Base-by-base conservation (phyloP, 129 eudicot genomes). In the Pulicaria dysenterica region DNA sequence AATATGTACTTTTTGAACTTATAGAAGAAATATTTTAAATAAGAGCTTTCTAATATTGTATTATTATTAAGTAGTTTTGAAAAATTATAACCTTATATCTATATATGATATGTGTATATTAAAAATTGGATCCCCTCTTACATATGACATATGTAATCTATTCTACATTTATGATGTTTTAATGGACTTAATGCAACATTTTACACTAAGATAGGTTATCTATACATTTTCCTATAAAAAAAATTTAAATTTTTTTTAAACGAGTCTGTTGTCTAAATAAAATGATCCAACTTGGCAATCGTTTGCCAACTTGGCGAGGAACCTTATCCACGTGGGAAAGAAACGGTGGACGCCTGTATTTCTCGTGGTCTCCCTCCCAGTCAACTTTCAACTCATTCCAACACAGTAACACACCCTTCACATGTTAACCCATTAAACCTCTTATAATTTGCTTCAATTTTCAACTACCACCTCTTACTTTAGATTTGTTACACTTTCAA, bases 321-420 rank as follows among this genome's bases (percentile, higher is more conserved):
- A 24, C 31, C 47, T 43, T 43, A 9, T 7, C 47, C 47, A 43
- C 47, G 47, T 43, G 47, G 7, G 61, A 19, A 6, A 13, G 48
- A 63, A 49, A 49, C 40, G 62, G 78, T 74, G 45, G 75, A 38
- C 11, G 69, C 70, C 44, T 69, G 71, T 38, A 47, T 48, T 42
- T 77, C 1, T 43, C 61, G 12, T 59, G 55, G 76, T 77, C 76
- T 69, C 12, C 37, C 40, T 17, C 36, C 66, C 73, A 67, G 80
- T 67, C 75, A 47, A 37, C 61, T 58, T 41, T 69, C 70, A 58
- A 69, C 70, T 68, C 81, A 58, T 77, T 70, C 76, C 76, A 69
- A 69, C 81, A 69, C 81, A 68, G 71, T 71, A 69, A 69, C 81
- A 69, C 81, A 68, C 14, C 46, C 53, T 14, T 57, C 81, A 77